These are phyloP conservation scores for Carex sylvatica DNA, from an alignment of 202 grass and related monocot genomes.

Conservation along the genomic window DNA sequence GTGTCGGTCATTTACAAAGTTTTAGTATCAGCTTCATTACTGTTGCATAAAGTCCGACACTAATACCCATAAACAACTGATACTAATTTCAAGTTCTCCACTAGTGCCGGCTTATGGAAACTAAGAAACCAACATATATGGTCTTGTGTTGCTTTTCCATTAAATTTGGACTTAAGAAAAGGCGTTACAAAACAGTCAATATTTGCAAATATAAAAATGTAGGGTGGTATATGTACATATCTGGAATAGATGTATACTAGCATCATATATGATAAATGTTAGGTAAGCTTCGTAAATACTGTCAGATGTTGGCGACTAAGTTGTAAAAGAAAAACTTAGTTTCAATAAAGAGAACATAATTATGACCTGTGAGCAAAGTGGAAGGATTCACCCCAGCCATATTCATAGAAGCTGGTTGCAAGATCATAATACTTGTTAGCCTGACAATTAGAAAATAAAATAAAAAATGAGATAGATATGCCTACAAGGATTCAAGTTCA, in stretches of 20 bases:
- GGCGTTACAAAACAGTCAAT: not conserved
- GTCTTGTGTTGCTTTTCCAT: not conserved
- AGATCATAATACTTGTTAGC: conserved; percentile 99
- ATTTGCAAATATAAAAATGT: not conserved
- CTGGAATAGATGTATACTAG: not conserved
- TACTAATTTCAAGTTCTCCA: no score
- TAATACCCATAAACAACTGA: no score
- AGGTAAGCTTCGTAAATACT: no score
- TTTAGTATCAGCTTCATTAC: no score
- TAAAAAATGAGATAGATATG: conserved; percentile 5
- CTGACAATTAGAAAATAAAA: conserved; percentile 35
- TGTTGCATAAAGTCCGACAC: no score
- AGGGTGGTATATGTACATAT: not conserved
- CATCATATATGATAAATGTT: not conserved
- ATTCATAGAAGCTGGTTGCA: conserved; percentile 96
- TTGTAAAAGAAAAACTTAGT: not conserved
- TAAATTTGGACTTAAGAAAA: not conserved
- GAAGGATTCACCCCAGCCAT: conserved; percentile 99
- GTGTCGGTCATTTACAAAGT: no score
- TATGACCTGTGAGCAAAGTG: conserved; percentile 93
- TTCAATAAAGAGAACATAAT: not conserved
- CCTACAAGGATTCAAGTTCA: not conserved
- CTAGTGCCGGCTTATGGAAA: not conserved
- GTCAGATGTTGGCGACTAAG: no score
- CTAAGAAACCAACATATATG: not conserved